Evolutionary conservation across 192 early-diverging fungal species (phyloP).

Genomic region (Backusella liffmaniae): DNA sequence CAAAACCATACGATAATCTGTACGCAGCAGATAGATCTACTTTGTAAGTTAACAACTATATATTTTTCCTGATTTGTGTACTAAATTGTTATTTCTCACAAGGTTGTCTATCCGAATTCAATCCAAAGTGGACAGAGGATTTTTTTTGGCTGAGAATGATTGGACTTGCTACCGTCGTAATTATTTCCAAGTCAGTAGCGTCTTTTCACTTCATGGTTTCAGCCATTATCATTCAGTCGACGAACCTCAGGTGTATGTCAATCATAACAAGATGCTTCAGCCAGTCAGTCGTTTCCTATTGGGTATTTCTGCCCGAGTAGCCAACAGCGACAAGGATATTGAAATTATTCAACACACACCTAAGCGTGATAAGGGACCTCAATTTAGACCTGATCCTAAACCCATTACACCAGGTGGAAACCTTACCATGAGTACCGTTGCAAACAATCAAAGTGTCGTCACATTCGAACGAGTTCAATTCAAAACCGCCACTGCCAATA

Average conservation of each 20-base stretch:
- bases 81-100: background rate
- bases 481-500: slow-evolving; percentile 92
- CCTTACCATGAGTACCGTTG: slow-evolving; percentile 29
- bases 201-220: slow-evolving; percentile 43
- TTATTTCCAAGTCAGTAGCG: slow-evolving; percentile 72
- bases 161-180: slow-evolving; percentile 92
- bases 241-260: slow-evolving; percentile 10
- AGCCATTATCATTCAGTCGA: background rate
- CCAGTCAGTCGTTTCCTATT: slow-evolving; percentile 61
- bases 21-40: slow-evolving; percentile 18
- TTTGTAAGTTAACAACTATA: slow-evolving; percentile 9
- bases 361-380: slow-evolving; percentile 86
- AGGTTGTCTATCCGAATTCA: slow-evolving; percentile 54
- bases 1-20: slow-evolving; percentile 19
- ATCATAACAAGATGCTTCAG: slow-evolving; percentile 42
- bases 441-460: slow-evolving; percentile 45
- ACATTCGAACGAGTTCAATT: slow-evolving; percentile 93
- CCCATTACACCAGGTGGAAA: slow-evolving; percentile 44
- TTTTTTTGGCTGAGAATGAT: slow-evolving; percentile 71
- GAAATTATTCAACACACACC: slow-evolving; percentile 75
- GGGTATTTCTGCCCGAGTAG: slow-evolving; percentile 61
- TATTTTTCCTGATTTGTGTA: background rate
- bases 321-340: slow-evolving; percentile 53
- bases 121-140: slow-evolving; percentile 76
- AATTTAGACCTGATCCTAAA: slow-evolving; percentile 53